Conservation (phyloP, 2,329 filamentous ascomycete species). For the Ophiostoma ips region DNA sequence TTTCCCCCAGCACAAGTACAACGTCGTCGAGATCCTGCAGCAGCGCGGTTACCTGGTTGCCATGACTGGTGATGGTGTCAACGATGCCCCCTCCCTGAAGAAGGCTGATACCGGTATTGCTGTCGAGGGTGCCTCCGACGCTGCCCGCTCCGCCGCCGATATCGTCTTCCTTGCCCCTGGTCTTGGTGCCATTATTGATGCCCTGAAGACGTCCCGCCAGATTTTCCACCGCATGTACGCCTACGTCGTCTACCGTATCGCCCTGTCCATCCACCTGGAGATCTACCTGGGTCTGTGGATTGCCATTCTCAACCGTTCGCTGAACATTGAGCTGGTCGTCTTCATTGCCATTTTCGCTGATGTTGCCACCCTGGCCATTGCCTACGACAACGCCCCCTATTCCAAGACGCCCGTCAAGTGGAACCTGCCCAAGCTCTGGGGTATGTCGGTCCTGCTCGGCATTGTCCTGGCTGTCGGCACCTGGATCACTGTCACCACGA, state of each 20-base stretch:
- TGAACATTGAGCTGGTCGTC: constrained; percentile 79
- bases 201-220: constrained; percentile 81
- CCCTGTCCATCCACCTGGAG: constrained; percentile 78
- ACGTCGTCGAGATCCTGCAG: constrained; percentile 84
- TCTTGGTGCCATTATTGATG: constrained; percentile 84
- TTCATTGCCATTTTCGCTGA: constrained; percentile 94
- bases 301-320: constrained; percentile 66
- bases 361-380: constrained; percentile 81
- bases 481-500: constrained; percentile 81
- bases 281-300: constrained; percentile 90
- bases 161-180: constrained; percentile 88
- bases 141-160: constrained; percentile 79
- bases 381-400: constrained; percentile 85
- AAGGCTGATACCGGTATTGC: constrained; percentile 96
- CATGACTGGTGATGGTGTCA: constrained; percentile 94
- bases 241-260: constrained; percentile 91
- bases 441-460: constrained; percentile 76
- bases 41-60: constrained; percentile 87
- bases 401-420: constrained; percentile 81
- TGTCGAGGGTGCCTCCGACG: constrained; percentile 82
- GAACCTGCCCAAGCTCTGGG: constrained; percentile 91
- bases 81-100: constrained; percentile 83
- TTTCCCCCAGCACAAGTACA: constrained; percentile 92
- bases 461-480: constrained; percentile 69
- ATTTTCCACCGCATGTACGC: constrained; percentile 97